Conservation (phyloP, 768 basidiomycete genomes). For the Suillus lakei region DNA sequence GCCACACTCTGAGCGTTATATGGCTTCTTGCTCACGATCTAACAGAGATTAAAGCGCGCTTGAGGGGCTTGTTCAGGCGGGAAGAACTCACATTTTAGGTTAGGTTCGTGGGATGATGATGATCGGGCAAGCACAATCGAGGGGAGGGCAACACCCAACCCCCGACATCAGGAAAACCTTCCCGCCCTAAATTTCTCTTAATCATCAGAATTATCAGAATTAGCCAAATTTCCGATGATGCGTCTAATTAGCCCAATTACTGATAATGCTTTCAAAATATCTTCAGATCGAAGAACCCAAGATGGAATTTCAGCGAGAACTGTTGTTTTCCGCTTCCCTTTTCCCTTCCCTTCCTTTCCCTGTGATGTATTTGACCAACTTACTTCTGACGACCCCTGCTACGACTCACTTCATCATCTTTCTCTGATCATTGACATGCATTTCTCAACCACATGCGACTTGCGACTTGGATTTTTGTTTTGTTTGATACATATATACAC, state of each 20-base stretch:
- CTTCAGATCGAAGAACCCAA: too few species aligned
- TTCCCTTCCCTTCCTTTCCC: not conserved
- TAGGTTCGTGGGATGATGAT: slow-evolving; percentile 1
- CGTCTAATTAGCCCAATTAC: too few species aligned
- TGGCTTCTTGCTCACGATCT: slow-evolving; percentile 7
- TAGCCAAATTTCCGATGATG: too few species aligned
- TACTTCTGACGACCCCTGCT: too few species aligned
- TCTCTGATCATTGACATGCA: not conserved
- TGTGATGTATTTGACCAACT: slow-evolving; percentile 6
- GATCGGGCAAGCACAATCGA: not conserved
- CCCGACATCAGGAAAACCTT: too few species aligned
- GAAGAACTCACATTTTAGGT: slow-evolving; percentile 13
- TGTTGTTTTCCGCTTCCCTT: slow-evolving; percentile 9
- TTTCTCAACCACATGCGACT: too few species aligned
- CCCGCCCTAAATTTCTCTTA: too few species aligned
- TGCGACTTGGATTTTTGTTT: not conserved
- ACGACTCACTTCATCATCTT: not conserved
- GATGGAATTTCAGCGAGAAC: too few species aligned
- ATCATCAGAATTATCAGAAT: too few species aligned
- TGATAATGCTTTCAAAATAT: too few species aligned
- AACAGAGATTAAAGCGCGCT: slow-evolving; percentile 36
- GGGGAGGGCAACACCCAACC: not conserved
- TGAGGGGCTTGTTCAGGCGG: slow-evolving; percentile 27
- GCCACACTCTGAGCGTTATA: not conserved
- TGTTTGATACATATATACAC: too few species aligned